A percentile compares a stretch with the other conserved stretches of the same genome.
phyloP scores from a whole-genome alignment of 805 yeast genomes.

The Saccharomyces mikatae region DNA sequence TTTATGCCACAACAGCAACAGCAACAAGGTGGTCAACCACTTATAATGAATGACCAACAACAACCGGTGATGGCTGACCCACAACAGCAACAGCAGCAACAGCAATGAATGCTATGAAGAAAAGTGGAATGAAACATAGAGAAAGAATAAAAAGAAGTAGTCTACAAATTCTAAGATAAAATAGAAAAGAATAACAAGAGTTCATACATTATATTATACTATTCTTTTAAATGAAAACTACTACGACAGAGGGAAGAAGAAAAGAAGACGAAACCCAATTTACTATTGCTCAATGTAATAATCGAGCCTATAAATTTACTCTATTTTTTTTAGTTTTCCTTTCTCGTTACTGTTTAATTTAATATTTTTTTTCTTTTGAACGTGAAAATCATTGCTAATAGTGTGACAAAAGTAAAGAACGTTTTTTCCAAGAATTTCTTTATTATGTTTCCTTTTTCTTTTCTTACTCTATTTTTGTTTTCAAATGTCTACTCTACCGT shows the following conservation, averaged over 20 bases:
- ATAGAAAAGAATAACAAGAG: neutral
- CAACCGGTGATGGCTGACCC: slow-evolving; percentile 2
- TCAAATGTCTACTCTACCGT: neutral
- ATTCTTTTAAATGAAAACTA: neutral
- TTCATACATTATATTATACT: neutral
- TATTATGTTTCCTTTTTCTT: neutral
- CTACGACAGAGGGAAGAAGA: neutral
- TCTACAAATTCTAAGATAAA: neutral
- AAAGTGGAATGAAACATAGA: neutral
- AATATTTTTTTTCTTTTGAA: neutral
- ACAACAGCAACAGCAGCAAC: slow-evolving; percentile 4
- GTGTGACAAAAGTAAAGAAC: neutral
- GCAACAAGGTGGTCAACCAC: slow-evolving; percentile 10
- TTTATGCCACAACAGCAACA: slow-evolving; percentile 25
- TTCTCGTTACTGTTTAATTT: neutral
- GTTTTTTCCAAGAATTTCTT: neutral
- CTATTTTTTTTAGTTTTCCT: neutral
- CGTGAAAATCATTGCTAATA: neutral
- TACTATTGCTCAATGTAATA: neutral
- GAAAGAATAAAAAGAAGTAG: neutral
- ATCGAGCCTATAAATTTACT: neutral
- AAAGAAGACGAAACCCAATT: neutral
- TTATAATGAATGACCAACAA: slow-evolving; percentile 5
- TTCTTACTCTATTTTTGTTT: neutral
- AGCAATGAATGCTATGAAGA: slow-evolving; percentile 1